phyloP scores from a whole-genome alignment of 148 eudicot genomes.

The Rhododendron henanense region DNA sequence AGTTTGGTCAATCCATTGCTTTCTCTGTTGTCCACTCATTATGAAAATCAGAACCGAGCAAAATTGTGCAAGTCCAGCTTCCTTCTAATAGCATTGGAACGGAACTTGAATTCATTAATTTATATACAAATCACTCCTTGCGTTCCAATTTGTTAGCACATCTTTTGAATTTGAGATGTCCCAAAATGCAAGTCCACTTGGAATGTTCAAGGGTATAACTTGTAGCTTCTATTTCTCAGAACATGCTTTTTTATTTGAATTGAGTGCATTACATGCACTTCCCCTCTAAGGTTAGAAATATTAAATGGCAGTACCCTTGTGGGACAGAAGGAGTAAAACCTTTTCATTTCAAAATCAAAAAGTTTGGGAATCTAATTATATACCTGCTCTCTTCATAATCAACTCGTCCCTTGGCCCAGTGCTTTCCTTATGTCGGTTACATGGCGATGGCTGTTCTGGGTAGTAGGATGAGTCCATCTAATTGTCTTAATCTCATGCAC shows the following conservation, averaged over 20 bases:
- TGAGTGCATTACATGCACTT: neutral
- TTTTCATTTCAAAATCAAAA: neutral
- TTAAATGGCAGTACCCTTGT: neutral
- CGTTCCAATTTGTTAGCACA: neutral
- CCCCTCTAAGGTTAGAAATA: neutral
- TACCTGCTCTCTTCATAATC: neutral
- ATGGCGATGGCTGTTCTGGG: neutral
- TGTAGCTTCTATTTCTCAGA: neutral
- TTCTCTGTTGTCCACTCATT: neutral
- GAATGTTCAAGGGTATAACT: neutral
- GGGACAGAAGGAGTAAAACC: neutral
- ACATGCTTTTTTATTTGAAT: neutral
- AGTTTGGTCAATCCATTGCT: neutral
- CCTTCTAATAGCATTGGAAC: neutral
- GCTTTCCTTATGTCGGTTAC: neutral
- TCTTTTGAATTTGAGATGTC: neutral
- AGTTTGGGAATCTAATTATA: neutral
- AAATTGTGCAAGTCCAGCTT: neutral
- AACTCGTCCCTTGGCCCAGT: neutral
- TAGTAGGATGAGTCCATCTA: neutral
- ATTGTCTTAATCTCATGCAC: neutral
- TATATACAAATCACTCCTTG: neutral
- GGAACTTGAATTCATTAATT: neutral
- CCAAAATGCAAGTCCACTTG: neutral
- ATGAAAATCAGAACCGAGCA: neutral